These are phyloP conservation scores for Herpetospermum pedunculosum DNA, from an alignment of 306 rosid species.

Conservation along the genomic window DNA sequence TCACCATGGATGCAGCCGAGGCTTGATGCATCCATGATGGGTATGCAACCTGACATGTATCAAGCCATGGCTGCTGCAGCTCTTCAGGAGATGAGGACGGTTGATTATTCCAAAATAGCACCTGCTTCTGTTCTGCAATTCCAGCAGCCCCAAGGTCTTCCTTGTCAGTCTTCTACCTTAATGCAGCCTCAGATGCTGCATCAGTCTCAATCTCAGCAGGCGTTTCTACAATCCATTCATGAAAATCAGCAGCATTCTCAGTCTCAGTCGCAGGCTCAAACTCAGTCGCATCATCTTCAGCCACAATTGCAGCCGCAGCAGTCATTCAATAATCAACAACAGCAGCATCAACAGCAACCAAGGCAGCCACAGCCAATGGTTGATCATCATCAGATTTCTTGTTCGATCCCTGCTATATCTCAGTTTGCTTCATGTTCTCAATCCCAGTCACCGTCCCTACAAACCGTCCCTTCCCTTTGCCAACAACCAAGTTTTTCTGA, in stretches of 20 bases:
- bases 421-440: slow-evolving; percentile 53
- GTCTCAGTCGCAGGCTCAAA: slow-evolving; percentile 41
- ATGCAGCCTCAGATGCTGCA: slow-evolving; percentile 68
- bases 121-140: slow-evolving; percentile 61
- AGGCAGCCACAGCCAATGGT: slow-evolving; percentile 29
- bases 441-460: slow-evolving; percentile 17
- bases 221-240: slow-evolving; percentile 48
- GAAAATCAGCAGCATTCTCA: slow-evolving; percentile 54
- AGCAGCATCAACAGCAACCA: slow-evolving; percentile 25
- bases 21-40: slow-evolving; percentile 65
- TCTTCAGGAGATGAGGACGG: slow-evolving; percentile 71
- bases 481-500: slow-evolving; percentile 61
- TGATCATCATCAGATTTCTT: slow-evolving; percentile 54
- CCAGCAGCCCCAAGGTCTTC: slow-evolving; percentile 62
- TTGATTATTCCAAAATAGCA: slow-evolving; percentile 57
- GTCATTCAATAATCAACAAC: slow-evolving; percentile 4
- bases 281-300: slow-evolving; percentile 42
- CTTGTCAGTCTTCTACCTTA: slow-evolving; percentile 49
- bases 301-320: slow-evolving; percentile 21
- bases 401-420: slow-evolving; percentile 40
- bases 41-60: slow-evolving; percentile 69
- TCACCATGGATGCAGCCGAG: slow-evolving; percentile 90
- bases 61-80: slow-evolving; percentile 94
- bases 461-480: slow-evolving; percentile 12
- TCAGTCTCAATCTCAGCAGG: slow-evolving; percentile 60